Conservation (phyloP, 371 early-diverging fungal genomes). For the Apophysomyces variabilis region DNA sequence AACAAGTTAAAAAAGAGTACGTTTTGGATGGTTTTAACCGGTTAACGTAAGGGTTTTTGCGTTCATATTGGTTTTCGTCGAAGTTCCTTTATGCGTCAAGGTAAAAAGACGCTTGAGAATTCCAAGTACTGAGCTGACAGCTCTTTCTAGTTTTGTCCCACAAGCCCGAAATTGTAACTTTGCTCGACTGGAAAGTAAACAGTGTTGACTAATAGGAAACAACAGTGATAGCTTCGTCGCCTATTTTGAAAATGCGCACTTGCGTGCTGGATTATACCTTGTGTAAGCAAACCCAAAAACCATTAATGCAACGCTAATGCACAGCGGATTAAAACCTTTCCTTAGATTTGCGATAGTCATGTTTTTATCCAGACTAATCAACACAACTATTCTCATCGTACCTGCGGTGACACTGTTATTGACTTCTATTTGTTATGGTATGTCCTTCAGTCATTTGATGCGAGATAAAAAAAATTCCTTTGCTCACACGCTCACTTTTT, state of each 20-base stretch:
- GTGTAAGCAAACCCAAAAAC: constrained; percentile 27
- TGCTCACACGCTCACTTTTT: constrained; percentile 1
- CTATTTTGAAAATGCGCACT: constrained; percentile 43
- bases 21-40: background rate
- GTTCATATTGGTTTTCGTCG: constrained; percentile 49
- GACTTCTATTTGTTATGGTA: constrained; percentile 45
- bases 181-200: background rate
- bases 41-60: constrained; percentile 40
- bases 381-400: constrained; percentile 31
- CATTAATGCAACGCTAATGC: background rate
- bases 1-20: background rate
- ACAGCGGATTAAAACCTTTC: background rate
- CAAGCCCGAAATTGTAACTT: constrained; percentile 52
- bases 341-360: constrained; percentile 43
- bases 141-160: constrained; percentile 43
- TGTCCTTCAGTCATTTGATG: constrained; percentile 3
- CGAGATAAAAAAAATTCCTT: too few species aligned
- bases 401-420: constrained; percentile 44
- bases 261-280: constrained; percentile 40
- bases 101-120: constrained; percentile 11
- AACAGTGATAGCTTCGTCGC: constrained; percentile 45
- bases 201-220: background rate
- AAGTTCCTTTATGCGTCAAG: constrained; percentile 50
- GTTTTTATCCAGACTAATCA: constrained; percentile 42
- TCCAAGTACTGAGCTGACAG: background rate